Base-by-base conservation (phyloP, 768 basidiomycete species). In the Candolleomyces aberdarensis region DNA sequence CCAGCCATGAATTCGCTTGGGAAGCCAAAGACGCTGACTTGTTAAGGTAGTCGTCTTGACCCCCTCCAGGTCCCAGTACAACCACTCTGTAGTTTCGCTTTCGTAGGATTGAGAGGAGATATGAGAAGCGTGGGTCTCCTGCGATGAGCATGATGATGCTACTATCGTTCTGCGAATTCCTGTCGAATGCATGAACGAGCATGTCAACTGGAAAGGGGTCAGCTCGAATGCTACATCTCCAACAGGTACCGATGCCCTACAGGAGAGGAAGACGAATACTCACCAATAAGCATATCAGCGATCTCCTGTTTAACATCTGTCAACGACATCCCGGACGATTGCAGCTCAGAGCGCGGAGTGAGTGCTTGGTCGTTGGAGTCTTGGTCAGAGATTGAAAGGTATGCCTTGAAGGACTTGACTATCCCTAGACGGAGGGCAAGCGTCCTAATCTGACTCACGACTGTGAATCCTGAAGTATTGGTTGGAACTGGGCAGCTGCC, bases 1-100 rank as follows among this genome's bases (percentile, higher is more conserved):
- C 81, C 32, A 85, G 65, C 41, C 78, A 76, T 5, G 76, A 67
- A 0, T 85, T 82, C 0, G 85, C 86, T 58, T 87, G 85, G 40
- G 75, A 75, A 59, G 77, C 81, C 43, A 88, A 72, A 62, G 77
- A 81, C 17, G 71, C 66, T 8, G 36, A 36, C 3, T 36, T 36
- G 5, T 36, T 6, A 41, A 82, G 19, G 9, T 19, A 36, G 77
- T 1, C 74, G 66, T 80, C 78, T 47, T 76, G 75, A 70, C 40
- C 32, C 36, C 36, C 36, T 8, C 36, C 36, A 26, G 75, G 76
- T 14, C 76, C 76, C 19, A 78, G 64, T n/a, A 81, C 61, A 2
- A 80, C 71, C 7, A 79, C 69, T 15, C 65, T 71, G 57, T 79
- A 79, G 17, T 65, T 69, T 47, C 78, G 69, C 50, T 78, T 65